phyloP scores from a whole-genome alignment of 768 basidiomycete genomes.

The Obba rivulosa region DNA sequence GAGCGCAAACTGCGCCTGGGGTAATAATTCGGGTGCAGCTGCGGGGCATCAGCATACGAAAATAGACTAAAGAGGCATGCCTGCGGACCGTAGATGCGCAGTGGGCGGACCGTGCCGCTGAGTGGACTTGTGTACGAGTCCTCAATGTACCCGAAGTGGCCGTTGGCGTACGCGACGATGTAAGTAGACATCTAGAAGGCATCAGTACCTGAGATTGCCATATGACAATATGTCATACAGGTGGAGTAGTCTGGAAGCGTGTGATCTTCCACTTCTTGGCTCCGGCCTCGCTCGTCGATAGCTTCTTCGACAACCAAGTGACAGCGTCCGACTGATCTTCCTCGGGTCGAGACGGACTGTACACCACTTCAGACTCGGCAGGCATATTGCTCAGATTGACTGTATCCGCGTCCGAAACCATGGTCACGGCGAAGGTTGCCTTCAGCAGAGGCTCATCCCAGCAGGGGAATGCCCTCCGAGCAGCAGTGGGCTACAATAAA shows the following conservation, averaged over 20 bases:
- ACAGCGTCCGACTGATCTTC: slow-evolving; percentile 6
- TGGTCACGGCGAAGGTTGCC: slow-evolving; percentile 69
- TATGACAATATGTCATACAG: slow-evolving; percentile 28
- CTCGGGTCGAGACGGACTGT: slow-evolving; percentile 22
- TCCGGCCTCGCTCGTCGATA: slow-evolving; percentile 30
- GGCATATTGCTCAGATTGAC: slow-evolving; percentile 88
- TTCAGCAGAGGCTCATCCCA: slow-evolving; percentile 95
- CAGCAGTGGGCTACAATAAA: slow-evolving; percentile 65
- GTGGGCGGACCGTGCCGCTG: slow-evolving; percentile 72
- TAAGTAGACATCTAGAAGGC: slow-evolving; percentile 69
- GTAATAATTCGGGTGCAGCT: slow-evolving; percentile 80
- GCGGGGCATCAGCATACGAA: slow-evolving; percentile 6
- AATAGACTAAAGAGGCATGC: background rate
- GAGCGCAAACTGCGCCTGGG: slow-evolving; percentile 81
- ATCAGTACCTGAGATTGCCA: background rate
- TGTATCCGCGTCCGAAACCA: slow-evolving; percentile 74
- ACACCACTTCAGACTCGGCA: slow-evolving; percentile 51
- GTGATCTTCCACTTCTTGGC: slow-evolving; percentile 69
- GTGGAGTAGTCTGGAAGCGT: slow-evolving; percentile 75
- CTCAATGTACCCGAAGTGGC: slow-evolving; percentile 68
- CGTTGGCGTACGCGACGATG: slow-evolving; percentile 84
- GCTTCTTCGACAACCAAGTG: slow-evolving; percentile 22
- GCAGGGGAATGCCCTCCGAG: slow-evolving; percentile 78
- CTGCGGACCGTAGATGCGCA: slow-evolving; percentile 71
- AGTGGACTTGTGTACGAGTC: slow-evolving; percentile 74